Conservation (phyloP, 345 rosid species). For the Salix exigua region DNA sequence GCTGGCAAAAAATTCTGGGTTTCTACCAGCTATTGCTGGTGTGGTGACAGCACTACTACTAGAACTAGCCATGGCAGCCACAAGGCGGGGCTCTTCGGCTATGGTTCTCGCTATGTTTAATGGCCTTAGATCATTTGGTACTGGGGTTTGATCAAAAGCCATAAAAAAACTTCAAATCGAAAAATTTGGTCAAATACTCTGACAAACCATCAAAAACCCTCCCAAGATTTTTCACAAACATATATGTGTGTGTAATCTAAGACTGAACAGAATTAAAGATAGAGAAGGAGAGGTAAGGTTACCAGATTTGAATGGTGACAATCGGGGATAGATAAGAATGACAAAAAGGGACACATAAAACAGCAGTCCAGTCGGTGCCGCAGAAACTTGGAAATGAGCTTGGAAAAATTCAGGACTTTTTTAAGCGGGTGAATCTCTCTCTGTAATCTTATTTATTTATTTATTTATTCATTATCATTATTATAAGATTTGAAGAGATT, state of each 20-base stretch:
- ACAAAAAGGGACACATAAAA: neutral
- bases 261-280: neutral
- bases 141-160: conserved; percentile 61
- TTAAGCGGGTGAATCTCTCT: conserved; percentile 9
- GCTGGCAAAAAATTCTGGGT: conserved; percentile 28
- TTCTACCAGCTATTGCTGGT: conserved; percentile 10
- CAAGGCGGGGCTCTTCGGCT: conserved; percentile 51
- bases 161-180: conserved; percentile 20
- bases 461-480: neutral
- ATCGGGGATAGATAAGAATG: neutral
- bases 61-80: conserved; percentile 7
- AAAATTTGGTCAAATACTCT: conserved; percentile 3
- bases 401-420: conserved; percentile 18
- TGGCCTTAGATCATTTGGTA: conserved; percentile 45
- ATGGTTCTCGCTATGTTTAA: conserved; percentile 33
- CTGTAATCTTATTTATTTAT: neutral
- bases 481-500: neutral
- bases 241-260: too few relatives aligned
- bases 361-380: conserved; percentile 23
- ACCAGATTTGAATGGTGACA: conserved; percentile 25
- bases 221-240: neutral
- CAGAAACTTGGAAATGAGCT: neutral
- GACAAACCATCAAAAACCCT: conserved; percentile 12
- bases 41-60: conserved; percentile 4
- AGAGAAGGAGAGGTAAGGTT: neutral